These are phyloP conservation scores for Gaeumannomyces tritici DNA, from an alignment of 2,329 filamentous ascomycete genomes.

Conservation along the genomic window DNA sequence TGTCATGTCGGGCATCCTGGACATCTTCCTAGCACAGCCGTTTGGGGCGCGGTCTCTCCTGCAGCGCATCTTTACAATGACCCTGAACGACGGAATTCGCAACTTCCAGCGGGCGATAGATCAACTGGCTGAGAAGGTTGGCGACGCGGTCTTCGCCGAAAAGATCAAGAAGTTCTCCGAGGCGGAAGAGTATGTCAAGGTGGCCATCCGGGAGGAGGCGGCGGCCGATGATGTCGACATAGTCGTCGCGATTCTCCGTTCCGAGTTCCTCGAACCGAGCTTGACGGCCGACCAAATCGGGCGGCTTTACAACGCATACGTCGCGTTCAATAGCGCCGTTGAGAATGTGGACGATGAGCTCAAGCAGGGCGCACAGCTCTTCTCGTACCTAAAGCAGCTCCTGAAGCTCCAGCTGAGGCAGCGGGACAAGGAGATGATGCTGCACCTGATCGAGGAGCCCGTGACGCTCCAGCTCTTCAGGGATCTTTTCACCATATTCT, in stretches of 20 bases:
- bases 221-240: constrained; percentile 67
- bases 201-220: constrained; percentile 64
- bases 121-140: constrained; percentile 63
- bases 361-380: constrained; percentile 81
- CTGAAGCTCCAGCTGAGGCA: constrained; percentile 86
- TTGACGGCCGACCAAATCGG: constrained; percentile 68
- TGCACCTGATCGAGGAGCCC: constrained; percentile 88
- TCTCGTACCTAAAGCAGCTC: constrained; percentile 89
- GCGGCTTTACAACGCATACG: constrained; percentile 85
- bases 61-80: constrained; percentile 89
- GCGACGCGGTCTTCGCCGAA: constrained; percentile 66
- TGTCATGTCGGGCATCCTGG: constrained; percentile 91
- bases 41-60: constrained; percentile 84
- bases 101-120: constrained; percentile 84
- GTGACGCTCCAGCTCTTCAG: constrained; percentile 95
- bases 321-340: constrained; percentile 90
- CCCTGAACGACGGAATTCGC: constrained; percentile 81
- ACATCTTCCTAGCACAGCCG: constrained; percentile 91
- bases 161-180: constrained; percentile 78
- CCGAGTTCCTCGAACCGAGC: constrained; percentile 63
- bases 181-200: constrained; percentile 65
- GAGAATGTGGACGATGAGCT: constrained; percentile 85
- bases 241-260: constrained; percentile 74
- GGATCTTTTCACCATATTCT: constrained; percentile 97
- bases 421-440: constrained; percentile 95